These are phyloP conservation scores for Rhytidiadelphus loreus DNA, from an alignment of 225 moss, liverwort and hornwort species.

Conservation along the genomic window DNA sequence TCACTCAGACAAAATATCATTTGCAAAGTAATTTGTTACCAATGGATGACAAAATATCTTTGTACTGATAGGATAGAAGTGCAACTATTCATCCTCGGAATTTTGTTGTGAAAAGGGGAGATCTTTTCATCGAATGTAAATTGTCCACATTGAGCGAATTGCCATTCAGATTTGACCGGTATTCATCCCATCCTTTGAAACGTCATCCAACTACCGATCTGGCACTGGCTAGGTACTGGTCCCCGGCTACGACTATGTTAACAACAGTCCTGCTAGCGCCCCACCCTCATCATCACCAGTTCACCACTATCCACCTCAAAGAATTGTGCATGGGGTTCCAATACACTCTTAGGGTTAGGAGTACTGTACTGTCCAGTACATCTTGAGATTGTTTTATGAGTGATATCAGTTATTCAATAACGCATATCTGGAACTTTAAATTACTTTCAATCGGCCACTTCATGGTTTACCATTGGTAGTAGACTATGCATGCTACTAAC, in stretches of 20 bases:
- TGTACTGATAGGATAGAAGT: too few species aligned
- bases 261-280: too few species aligned
- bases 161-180: too few species aligned
- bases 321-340: not conserved
- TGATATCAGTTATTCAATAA: not conserved
- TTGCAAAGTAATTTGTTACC: too few species aligned
- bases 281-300: not conserved
- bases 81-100: too few species aligned
- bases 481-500: not conserved
- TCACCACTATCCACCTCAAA: not conserved
- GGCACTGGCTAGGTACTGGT: not conserved
- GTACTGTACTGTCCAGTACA: too few species aligned
- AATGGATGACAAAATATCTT: too few species aligned
- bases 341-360: not conserved
- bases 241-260: too few species aligned
- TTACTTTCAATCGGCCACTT: not conserved
- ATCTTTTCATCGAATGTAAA: too few species aligned
- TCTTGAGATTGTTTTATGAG: not conserved
- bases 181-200: not conserved
- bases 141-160: too few species aligned
- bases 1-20: not conserved
- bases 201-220: not conserved
- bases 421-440: not conserved
- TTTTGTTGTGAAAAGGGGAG: too few species aligned
- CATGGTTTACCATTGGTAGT: not conserved